Evolutionary conservation across 331 rosid genomes (phyloP).

Genomic region (Prunus yedoensis): DNA sequence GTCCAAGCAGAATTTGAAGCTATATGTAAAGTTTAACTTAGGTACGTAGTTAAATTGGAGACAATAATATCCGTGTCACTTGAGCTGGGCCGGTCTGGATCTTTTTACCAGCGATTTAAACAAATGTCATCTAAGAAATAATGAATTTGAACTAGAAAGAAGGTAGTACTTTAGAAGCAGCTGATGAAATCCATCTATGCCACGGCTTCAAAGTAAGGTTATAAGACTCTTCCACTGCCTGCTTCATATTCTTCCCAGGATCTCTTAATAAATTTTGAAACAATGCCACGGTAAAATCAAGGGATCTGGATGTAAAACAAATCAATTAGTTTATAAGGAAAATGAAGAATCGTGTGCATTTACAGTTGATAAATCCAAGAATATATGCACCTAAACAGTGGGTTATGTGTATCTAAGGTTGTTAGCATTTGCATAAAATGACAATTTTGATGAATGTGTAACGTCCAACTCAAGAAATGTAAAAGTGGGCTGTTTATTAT

Average conservation of each 20-base stretch:
- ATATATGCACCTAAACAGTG: background rate
- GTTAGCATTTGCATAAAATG: background rate
- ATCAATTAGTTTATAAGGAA: background rate
- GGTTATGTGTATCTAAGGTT: background rate
- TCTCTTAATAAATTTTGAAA: slow-evolving; percentile 47
- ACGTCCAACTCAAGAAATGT: background rate
- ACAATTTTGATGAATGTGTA: background rate
- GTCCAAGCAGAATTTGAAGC: slow-evolving; percentile 1
- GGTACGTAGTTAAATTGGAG: too few species aligned
- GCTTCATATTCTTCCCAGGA: slow-evolving; percentile 53
- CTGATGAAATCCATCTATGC: slow-evolving; percentile 97
- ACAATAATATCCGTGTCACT: too few species aligned
- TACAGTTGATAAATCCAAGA: background rate
- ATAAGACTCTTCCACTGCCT: slow-evolving; percentile 79
- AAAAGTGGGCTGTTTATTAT: background rate
- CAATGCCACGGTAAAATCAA: slow-evolving; percentile 66
- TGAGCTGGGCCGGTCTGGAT: too few species aligned
- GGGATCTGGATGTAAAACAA: slow-evolving; percentile 44
- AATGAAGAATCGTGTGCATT: background rate
- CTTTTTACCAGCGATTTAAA: too few species aligned
- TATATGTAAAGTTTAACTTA: background rate
- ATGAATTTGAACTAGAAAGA: background rate
- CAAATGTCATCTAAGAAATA: too few species aligned
- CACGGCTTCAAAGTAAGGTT: slow-evolving; percentile 64
- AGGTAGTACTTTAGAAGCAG: slow-evolving; percentile 71